Base-by-base conservation (phyloP, 768 basidiomycete genomes). In the Phlegmacium glaucopus region DNA sequence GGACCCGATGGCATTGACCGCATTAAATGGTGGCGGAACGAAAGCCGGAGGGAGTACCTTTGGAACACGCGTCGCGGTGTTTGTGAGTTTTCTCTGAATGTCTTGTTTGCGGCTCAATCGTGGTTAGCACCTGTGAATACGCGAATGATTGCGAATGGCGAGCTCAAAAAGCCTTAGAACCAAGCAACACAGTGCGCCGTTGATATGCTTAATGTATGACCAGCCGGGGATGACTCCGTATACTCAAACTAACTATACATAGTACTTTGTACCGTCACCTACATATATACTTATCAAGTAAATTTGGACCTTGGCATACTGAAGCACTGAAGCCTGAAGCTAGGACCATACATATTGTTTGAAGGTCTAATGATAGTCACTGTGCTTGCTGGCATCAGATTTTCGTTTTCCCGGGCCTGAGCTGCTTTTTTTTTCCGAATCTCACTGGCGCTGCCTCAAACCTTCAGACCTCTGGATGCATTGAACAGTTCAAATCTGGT, bases 121-220 rank as follows among this genome's bases (percentile, higher is more conserved):
- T 38, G 13, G 18, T 29, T n/a, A 86, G 85, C 39, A 72, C 75
- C 11, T 93, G 90, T 58, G 89, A 91, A 65, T 93, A 90, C 59
- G 66, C 67, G 27, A 66, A 74, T 3, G 82, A 79, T 10, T 94
- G 91, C 57, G 91, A 94, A 67, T 94, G 90, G 90, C 72, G 89
- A 51, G 82, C 80, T 17, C 54, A 63, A 48, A 80, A 80, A 56
- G 78, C 72, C 13, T 42, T 51, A 17, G 79, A 80, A 52, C 39
- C 22, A 22, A 22, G 22, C 22, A 22, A 22, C 5, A n/a, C n/a
- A n/a, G 2, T 22, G 22, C 22, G 5, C 5, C 22, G 22, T 5
- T 22, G 22, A 22, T 22, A n/a, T n/a, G n/a, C n/a, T n/a, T n/a
- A n/a, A n/a, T n/a, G n/a, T 22, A 22, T 62, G 10, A 53, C 46